Evolutionary conservation across 495 filamentous ascomycete species (phyloP).

Genomic region (Penicillium silybi): DNA sequence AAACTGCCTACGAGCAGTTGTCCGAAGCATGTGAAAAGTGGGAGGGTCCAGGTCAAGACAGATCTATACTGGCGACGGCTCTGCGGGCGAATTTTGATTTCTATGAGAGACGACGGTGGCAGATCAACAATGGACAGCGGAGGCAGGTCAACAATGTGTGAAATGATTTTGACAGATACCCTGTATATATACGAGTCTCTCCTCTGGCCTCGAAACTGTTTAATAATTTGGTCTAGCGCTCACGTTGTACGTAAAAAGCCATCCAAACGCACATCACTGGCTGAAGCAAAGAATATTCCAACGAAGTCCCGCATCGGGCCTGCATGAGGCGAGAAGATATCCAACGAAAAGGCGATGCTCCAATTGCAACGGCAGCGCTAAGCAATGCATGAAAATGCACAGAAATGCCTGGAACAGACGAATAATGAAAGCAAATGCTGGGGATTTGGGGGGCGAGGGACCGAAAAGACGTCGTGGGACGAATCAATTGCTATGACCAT

Average conservation of each 20-base stretch:
- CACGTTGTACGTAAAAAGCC: not conserved
- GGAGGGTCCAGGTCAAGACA: conserved; percentile 3
- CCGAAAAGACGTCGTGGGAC: conserved; percentile 7
- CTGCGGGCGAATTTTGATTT: conserved; percentile 36
- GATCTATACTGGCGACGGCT: conserved; percentile 24
- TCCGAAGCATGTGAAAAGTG: conserved; percentile 16
- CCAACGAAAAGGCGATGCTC: conserved; percentile 10
- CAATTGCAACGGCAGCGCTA: conserved; percentile 10
- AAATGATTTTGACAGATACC: conserved; percentile 4
- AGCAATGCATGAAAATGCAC: conserved; percentile 6
- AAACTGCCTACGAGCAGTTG: conserved; percentile 21
- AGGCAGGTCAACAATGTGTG: not conserved
- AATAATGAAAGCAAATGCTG: not conserved
- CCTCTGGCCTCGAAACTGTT: not conserved
- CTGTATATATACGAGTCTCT: conserved; percentile 10
- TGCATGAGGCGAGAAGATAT: not conserved
- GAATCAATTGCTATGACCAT: conserved; percentile 22
- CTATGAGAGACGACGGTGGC: conserved; percentile 18
- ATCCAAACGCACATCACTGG: not conserved
- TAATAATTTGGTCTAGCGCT: not conserved
- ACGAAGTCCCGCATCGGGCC: not conserved
- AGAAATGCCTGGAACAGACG: not conserved
- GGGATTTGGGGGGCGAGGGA: not conserved
- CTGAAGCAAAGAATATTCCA: not conserved
- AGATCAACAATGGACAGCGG: not conserved